Conservation (phyloP, 2,329 filamentous ascomycete genomes). For the Ceratocystis diversiconidia region DNA sequence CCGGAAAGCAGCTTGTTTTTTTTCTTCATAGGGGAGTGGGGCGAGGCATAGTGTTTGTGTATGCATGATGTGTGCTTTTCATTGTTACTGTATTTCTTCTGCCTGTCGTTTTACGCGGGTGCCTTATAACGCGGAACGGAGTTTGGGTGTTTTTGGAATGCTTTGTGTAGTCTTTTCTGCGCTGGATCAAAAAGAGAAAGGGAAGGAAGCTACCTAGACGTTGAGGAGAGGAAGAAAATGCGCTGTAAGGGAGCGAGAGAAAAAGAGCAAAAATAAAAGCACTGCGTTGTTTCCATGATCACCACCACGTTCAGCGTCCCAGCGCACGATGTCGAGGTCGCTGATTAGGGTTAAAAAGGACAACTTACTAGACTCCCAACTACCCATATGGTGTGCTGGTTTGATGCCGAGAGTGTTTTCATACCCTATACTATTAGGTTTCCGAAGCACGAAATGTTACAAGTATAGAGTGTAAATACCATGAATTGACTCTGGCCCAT, state of each 20-base stretch:
- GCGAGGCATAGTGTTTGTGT: not conserved
- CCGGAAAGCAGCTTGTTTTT: not conserved
- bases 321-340: too few species aligned
- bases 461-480: not conserved
- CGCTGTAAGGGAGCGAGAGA: not conserved
- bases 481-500: not conserved
- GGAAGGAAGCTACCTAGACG: not conserved
- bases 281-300: not conserved
- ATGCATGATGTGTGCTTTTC: not conserved
- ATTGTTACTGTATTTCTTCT: not conserved
- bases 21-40: not conserved
- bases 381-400: too few species aligned
- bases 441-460: not conserved
- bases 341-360: not conserved
- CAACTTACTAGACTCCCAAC: too few species aligned
- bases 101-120: not conserved
- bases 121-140: not conserved
- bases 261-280: not conserved
- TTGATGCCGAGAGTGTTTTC: too few species aligned
- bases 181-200: not conserved
- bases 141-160: slow-evolving; percentile 6
- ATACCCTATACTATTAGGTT: too few species aligned
- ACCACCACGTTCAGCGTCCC: not conserved
- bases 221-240: not conserved
- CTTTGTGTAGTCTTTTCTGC: not conserved